Evolutionary conservation across 2,329 filamentous ascomycete species (phyloP), one percentile per base, ranked within the genome.

Genomic region (Penicillium occitanis): DNA sequence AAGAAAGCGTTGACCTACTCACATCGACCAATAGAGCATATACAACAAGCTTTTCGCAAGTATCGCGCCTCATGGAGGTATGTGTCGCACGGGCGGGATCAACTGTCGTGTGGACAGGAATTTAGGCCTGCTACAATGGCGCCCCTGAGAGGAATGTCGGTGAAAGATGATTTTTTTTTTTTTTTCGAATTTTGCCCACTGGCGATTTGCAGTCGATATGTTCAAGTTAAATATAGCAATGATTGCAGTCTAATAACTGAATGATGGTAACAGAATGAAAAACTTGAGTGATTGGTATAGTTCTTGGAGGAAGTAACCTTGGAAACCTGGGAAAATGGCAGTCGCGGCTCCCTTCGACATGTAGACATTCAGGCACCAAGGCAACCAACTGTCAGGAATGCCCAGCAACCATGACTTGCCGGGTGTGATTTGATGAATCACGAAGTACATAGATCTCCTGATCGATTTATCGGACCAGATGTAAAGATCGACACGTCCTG

Each of bases 141-240:
- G 40, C n/a, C 62, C n/a, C 40, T 64, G 40, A 35, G 42, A 64
- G 51, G 28, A 64, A 64, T 64, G 62, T 48, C 5, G 19, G n/a
- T 28, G 5, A 50, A 53, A 19, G 11, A 40, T 17, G n/a, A 22
- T 14, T 57, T 19, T 30, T 30, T 30, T 30, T 33, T 33, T 33
- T 33, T 33, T 35, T 35, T 35, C 33, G 33, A 35, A 35, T 35
- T 11, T 14, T 17, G 30, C 8, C 5, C 8, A 37, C 33, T 2
- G 1, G 53, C 19, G 5, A 14, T 14, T 40, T 13, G 30, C 19
- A 37, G 13, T 28, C 25, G n/a, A 2, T 13, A 25, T 14, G 3
- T 14, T 22, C n/a, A 57, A 17, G 11, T 14, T 11, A 14, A 11
- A 30, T 5, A 8, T 40, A 22, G n/a, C 5, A 7, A 22, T 17